Percentiles rank a stretch among this genome's conserved stretches.
Evolutionary conservation across 140 eudicot genomes (phyloP).

Genomic region (Ambrosia hybrid): DNA sequence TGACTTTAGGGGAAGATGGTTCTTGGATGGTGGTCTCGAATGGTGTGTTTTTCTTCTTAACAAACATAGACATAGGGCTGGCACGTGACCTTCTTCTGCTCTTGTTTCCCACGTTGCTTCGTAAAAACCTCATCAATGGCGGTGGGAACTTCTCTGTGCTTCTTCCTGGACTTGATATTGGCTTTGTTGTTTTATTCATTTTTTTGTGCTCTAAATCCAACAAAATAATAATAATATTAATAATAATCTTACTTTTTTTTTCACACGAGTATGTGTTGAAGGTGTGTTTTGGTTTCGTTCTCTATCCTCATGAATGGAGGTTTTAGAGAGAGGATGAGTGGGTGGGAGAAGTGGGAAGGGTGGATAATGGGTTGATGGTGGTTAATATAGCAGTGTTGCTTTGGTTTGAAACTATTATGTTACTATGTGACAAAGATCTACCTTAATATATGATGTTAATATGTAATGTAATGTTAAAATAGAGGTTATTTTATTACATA

Average conservation of each 20-base stretch:
- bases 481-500: too few relatives aligned
- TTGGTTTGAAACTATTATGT: background rate
- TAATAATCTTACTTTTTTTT: background rate
- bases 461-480: too few relatives aligned
- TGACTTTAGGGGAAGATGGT: constrained; percentile 97
- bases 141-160: constrained; percentile 72
- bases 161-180: constrained; percentile 73
- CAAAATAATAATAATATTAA: background rate
- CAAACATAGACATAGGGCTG: constrained; percentile 73
- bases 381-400: constrained; percentile 29
- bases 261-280: background rate
- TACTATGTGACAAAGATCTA: background rate
- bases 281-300: constrained; percentile 2
- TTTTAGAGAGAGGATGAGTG: constrained; percentile 15
- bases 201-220: constrained; percentile 18
- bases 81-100: constrained; percentile 69
- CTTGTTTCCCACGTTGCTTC: constrained; percentile 65
- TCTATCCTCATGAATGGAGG: constrained; percentile 17
- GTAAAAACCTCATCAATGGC: constrained; percentile 81
- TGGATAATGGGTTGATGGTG: constrained; percentile 29
- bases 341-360: background rate
- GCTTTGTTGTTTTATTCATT: constrained; percentile 56
- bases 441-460: background rate
- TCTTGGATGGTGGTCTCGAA: constrained; percentile 60
- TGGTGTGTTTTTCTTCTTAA: constrained; percentile 43